Evolutionary conservation across 2,329 filamentous ascomycete species (phyloP), one percentile per base, ranked within the genome.

Genomic region (Trichoderma polysporum): DNA sequence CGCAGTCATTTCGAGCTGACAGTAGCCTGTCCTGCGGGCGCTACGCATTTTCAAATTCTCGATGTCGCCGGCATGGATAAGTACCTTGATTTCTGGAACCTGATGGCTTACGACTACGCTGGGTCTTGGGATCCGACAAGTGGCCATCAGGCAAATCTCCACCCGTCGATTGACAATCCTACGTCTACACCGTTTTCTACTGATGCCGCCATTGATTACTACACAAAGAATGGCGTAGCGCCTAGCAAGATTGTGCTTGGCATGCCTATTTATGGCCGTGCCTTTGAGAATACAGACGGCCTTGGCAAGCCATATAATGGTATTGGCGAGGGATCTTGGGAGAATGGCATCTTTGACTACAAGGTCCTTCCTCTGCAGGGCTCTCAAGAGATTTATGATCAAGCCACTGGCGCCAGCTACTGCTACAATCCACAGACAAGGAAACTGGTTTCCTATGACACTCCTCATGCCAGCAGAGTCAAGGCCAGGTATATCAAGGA

Each of bases 221-320:
- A 97, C 80, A 81, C 86, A 17, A 75, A 79, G 1, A 84, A 85
- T 13, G 89, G 90, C 7, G 88, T 97, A 0, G 74, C 84, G 0
- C 76, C 88, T 0, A 75, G 83, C 68, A 97, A 97, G 79, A 87
- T 98, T 63, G 91, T 97, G 3, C 78, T 97, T 15, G 94, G 94
- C 2, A 94, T 97, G 91, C 94, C 94, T 2, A 82, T 98, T 13
- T 98, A 97, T 76, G 94, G 94, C 1, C 91, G 93, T 39, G 88
- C 92, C 0, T 98, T 97, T 76, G 84, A 88, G 71, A 86, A 88
- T 70, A 97, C 94, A 0, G 84, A 90, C 29, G 94, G 93, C 0
- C 85, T 88, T 0, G 94, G 94, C 1, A 77, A 82, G 35, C 79
- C 86, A 0, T 97, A 85, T 79, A 85, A 78, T 57, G 93, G 93